Percentiles rank a stretch among this genome's conserved stretches.
These are phyloP conservation scores for Pichia sp. DNA, from an alignment of 1,139 yeast genomes.

Conservation along the genomic window DNA sequence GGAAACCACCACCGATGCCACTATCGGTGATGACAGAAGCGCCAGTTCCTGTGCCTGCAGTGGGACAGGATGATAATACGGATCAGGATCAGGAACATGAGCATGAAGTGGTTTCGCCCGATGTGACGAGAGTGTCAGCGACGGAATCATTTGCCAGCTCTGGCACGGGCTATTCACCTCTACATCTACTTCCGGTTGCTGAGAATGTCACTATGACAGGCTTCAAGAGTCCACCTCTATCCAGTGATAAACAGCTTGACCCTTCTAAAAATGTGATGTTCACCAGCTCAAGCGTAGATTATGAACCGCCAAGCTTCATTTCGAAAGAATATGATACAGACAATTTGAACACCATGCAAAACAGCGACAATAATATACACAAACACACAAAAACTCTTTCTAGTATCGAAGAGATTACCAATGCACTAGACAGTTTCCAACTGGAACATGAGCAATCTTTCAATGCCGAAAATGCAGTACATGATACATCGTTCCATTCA, in stretches of 20 bases:
- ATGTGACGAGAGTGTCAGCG: constrained; percentile 3
- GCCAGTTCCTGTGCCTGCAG: no score
- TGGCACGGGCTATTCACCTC: constrained; percentile 13
- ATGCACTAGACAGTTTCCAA: constrained; percentile 13
- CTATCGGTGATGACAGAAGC: constrained; percentile 4
- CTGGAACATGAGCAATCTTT: constrained; percentile 10
- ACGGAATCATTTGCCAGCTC: constrained; percentile 1
- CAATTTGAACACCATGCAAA: neutral
- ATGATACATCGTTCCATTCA: no score
- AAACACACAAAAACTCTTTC: constrained; percentile 16
- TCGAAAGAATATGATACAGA: neutral
- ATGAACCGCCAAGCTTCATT: constrained; percentile 5
- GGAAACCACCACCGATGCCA: constrained; percentile 13
- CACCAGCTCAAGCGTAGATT: neutral
- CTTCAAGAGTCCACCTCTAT: neutral
- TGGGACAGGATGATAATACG: no score
- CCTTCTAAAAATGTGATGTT: constrained; percentile 2
- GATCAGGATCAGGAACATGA: neutral
- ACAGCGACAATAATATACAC: constrained; percentile 5
- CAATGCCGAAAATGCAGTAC: no score
- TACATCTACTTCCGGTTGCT: constrained; percentile 4
- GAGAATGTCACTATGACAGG: no score
- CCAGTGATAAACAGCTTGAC: neutral
- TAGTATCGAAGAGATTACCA: constrained; percentile 17
- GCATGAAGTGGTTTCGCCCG: neutral